Base-by-base conservation (phyloP, 2,329 filamentous ascomycete genomes). In the Colletotrichum australisinense region DNA sequence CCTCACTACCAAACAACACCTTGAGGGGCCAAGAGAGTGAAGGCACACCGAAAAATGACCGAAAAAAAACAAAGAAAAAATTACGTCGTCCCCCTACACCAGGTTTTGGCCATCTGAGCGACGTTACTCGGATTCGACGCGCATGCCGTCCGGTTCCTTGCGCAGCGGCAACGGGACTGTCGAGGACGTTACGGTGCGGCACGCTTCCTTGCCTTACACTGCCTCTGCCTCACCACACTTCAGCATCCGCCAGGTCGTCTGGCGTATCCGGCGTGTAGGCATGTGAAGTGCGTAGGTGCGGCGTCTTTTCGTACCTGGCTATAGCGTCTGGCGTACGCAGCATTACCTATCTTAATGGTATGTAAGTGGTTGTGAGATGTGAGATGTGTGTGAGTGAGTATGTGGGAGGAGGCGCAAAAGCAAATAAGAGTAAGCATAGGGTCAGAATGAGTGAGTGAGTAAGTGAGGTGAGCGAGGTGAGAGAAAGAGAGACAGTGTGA, bases 221-320 rank as follows among this genome's bases (percentile, higher is more conserved):
- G 24, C 58, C 22, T 32, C 24, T 35, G 38, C 57, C 56, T 63
- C 58, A 57, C 38, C 62, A 65, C 62, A 58, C 62, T 30, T 70
- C 55, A 66, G 55, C 67, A 64, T 30, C 32, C 30, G 53, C 30
- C 63, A 59, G 67, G 42, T 63, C 28, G 42, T 63, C 19, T 42
- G 42, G 60, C 28, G 42, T 26, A 14, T 63, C 42, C 52, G 67
- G 67, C 62, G 67, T 66, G 67, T 59, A n/a, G 46, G 24, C 62
- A 35, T 64, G 28, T 30, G 59, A 19, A 46, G 46, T 63, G 59
- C 22, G n/a, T 22, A 19, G 6, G 42, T n/a, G 42, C 42, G 16
- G 14, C 14, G 19, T n/a, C 8, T 49, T n/a, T 22, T 49, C 8
- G 42, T 49, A 49, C 7, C 19, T 49, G 4, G 19, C 42, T 19